A percentile compares a stretch with the other conserved stretches of the same genome.
Evolutionary conservation across 768 basidiomycete species (phyloP).

Genomic region (Tulasnella sp.): DNA sequence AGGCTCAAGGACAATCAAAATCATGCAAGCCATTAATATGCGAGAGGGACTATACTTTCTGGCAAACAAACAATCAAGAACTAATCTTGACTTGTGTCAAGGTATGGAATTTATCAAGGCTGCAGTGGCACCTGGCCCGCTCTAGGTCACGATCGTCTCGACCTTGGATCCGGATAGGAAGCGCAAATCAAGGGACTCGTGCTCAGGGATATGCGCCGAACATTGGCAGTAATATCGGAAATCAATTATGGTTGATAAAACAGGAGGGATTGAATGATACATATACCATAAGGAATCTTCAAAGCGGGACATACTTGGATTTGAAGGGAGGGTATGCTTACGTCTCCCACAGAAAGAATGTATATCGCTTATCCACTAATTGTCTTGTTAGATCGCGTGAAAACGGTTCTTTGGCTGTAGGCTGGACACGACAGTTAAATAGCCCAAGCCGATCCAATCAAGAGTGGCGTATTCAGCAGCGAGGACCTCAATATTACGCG

Average conservation of each 20-base stretch:
- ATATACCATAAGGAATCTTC: not conserved
- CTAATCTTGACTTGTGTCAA: not conserved
- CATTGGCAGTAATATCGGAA: not conserved
- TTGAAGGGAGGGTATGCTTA: not conserved
- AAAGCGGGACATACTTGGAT: conserved; percentile 6
- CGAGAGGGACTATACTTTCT: not conserved
- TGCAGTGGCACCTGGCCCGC: no score
- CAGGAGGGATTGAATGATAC: not conserved
- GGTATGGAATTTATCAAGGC: not conserved
- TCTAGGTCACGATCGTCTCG: no score
- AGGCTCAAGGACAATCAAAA: not conserved
- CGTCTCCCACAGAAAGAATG: not conserved
- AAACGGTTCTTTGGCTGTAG: not conserved
- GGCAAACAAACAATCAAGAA: not conserved
- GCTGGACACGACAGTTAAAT: not conserved
- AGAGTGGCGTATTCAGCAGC: not conserved
- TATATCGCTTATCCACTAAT: not conserved
- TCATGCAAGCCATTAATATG: not conserved
- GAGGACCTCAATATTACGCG: not conserved
- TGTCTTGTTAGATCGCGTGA: not conserved
- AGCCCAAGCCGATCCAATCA: not conserved
- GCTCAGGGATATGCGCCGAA: no score
- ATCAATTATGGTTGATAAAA: not conserved
- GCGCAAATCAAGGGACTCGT: no score
- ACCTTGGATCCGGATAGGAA: no score